Percentiles rank a stretch among this genome's conserved stretches.
phyloP scores from a whole-genome alignment of 352 stramenopile genomes.

The Phytophthora chlamydospora region DNA sequence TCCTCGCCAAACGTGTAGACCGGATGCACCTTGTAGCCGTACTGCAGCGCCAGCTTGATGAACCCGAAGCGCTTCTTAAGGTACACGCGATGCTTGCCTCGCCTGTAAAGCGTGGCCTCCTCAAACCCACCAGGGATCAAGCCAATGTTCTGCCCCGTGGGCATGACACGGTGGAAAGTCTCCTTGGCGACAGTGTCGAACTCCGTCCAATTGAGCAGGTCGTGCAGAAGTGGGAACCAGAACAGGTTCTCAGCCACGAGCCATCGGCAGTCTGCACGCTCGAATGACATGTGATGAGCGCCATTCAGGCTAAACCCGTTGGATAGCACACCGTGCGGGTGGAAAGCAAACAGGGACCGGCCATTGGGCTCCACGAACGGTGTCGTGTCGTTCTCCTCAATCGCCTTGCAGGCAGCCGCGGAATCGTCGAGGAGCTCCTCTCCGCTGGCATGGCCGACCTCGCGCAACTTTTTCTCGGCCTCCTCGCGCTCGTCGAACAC shows the following conservation, averaged over 20 bases:
- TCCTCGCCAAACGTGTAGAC: slow-evolving; percentile 94
- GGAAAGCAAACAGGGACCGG: slow-evolving; percentile 45
- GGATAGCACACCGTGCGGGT: slow-evolving; percentile 66
- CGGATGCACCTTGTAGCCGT: slow-evolving; percentile 88
- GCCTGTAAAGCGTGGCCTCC: slow-evolving; percentile 89
- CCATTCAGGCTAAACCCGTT: slow-evolving; percentile 59
- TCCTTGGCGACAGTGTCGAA: slow-evolving; percentile 49
- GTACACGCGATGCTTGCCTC: slow-evolving; percentile 86
- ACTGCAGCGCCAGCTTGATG: slow-evolving; percentile 91
- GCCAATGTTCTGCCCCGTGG: slow-evolving; percentile 55
- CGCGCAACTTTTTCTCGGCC: slow-evolving; percentile 17
- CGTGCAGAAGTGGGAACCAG: slow-evolving; percentile 58
- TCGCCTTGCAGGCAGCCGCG: slow-evolving; percentile 74
- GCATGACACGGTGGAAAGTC: slow-evolving; percentile 54
- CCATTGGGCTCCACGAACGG: slow-evolving; percentile 15
- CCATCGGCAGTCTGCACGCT: slow-evolving; percentile 50
- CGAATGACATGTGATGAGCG: slow-evolving; percentile 51
- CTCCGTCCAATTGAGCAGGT: slow-evolving; percentile 65
- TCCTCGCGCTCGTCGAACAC: slow-evolving; percentile 45
- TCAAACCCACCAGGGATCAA: slow-evolving; percentile 94
- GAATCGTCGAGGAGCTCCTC: slow-evolving; percentile 41
- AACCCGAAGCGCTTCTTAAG: slow-evolving; percentile 92
- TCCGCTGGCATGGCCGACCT: slow-evolving; percentile 37
- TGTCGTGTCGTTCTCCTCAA: slow-evolving; percentile 9
- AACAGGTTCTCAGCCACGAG: slow-evolving; percentile 72